phyloP scores from a whole-genome alignment of 495 filamentous ascomycete species.

The Xeromyces bisporus region DNA sequence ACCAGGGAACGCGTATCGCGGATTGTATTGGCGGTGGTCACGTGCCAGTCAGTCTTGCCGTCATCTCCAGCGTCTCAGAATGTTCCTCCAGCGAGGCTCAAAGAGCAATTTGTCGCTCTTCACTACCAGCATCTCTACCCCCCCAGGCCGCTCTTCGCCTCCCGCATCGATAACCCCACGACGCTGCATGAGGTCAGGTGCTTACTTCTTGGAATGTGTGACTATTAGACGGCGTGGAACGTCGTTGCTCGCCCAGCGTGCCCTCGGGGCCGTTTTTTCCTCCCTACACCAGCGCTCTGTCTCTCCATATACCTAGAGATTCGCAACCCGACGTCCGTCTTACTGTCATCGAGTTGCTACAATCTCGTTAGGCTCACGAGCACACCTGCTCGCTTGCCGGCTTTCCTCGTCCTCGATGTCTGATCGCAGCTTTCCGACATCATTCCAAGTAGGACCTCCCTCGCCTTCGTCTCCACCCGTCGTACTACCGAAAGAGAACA shows the following conservation, averaged over 20 bases:
- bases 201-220: conserved; percentile 23
- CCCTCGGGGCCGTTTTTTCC: conserved; percentile 13
- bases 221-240: conserved; percentile 22
- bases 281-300: conserved; percentile 5
- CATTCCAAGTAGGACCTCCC: conserved; percentile 24
- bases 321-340: conserved; percentile 12
- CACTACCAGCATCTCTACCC: conserved; percentile 13
- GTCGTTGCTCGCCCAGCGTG: conserved; percentile 25
- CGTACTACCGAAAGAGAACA: conserved; percentile 23
- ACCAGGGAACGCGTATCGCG: too few species aligned
- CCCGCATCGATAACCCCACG: conserved; percentile 2
- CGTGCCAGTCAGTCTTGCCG: conserved; percentile 22
- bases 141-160: conserved; percentile 5
- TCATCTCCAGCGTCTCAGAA: conserved; percentile 18
- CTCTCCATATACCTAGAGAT: too few species aligned
- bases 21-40: conserved; percentile 14
- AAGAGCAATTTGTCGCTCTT: conserved; percentile 17
- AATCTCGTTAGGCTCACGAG: conserved; percentile 3
- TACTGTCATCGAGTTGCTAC: conserved; percentile 4
- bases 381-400: conserved; percentile 5
- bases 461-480: conserved; percentile 29
- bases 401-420: conserved; percentile 20
- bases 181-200: conserved; percentile 5
- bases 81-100: conserved; percentile 6
- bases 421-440: conserved; percentile 21